Evolutionary conservation across 78 protist species (phyloP).

Genomic region (Blattamonas nauphoetae): DNA sequence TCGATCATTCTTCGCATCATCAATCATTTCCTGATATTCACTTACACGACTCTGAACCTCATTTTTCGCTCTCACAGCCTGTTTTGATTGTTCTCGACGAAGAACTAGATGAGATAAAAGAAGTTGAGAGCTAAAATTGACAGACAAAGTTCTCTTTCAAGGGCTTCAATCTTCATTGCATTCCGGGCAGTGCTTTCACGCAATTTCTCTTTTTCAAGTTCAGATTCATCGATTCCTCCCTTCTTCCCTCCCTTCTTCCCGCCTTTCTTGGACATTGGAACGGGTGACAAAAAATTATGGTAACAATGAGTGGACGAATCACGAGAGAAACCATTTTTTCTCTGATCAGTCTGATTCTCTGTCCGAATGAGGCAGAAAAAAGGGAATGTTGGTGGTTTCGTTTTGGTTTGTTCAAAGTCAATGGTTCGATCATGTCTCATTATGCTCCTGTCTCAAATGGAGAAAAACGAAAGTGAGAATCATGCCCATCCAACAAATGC

Average conservation of each 20-base stretch:
- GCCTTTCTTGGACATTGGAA: neutral
- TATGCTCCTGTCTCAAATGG: neutral
- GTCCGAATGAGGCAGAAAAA: no score
- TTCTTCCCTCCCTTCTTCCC: neutral
- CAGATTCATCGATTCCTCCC: neutral
- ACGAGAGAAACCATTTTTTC: no score
- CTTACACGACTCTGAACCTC: neutral
- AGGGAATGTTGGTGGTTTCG: no score
- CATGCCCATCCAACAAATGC: neutral
- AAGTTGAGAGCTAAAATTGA: neutral
- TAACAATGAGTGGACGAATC: no score
- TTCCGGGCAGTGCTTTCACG: neutral
- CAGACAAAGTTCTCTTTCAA: neutral
- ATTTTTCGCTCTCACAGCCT: neutral
- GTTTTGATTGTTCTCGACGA: neutral
- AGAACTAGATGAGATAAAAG: neutral
- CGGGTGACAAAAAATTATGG: no score
- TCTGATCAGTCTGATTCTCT: no score
- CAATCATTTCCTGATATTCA: neutral
- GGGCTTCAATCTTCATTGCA: neutral
- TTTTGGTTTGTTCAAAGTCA: neutral
- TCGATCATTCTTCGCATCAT: neutral
- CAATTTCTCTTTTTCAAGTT: neutral
- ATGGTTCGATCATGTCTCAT: neutral
- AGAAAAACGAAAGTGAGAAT: neutral